Conservation (phyloP, 495 filamentous ascomycete genomes). For the Penicillium argentinense region DNA sequence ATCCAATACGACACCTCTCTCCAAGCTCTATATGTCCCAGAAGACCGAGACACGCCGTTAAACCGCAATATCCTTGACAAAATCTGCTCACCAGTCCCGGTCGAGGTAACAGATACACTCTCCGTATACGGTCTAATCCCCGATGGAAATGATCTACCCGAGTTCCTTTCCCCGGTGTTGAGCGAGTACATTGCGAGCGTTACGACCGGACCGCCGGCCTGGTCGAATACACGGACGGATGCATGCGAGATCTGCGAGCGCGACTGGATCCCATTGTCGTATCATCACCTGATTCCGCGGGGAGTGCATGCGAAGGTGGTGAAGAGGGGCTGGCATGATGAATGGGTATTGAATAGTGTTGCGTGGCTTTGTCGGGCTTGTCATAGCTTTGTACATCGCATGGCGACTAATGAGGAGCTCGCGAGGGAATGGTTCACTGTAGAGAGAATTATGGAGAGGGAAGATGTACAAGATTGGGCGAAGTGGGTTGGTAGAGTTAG, state of each 20-base stretch:
- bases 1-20: slow-evolving; percentile 50
- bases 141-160: slow-evolving; percentile 37
- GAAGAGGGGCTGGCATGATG: slow-evolving; percentile 78
- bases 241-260: slow-evolving; percentile 84
- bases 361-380: slow-evolving; percentile 90
- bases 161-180: slow-evolving; percentile 63
- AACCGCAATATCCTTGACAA: slow-evolving; percentile 39
- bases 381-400: slow-evolving; percentile 79
- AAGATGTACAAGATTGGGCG: slow-evolving; percentile 71
- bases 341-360: slow-evolving; percentile 73
- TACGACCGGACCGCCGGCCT: slow-evolving; percentile 60
- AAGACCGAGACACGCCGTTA: slow-evolving; percentile 41
- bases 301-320: slow-evolving; percentile 75
- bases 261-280: slow-evolving; percentile 72
- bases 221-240: slow-evolving; percentile 51
- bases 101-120: slow-evolving; percentile 58
- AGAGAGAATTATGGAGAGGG: slow-evolving; percentile 64
- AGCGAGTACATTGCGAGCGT: slow-evolving; percentile 55
- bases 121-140: slow-evolving; percentile 59
- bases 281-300: slow-evolving; percentile 82
- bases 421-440: slow-evolving; percentile 73
- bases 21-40: slow-evolving; percentile 49
- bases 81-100: slow-evolving; percentile 47
- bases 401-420: slow-evolving; percentile 76
- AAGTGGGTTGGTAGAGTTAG: slow-evolving; percentile 63